Conservation (phyloP, 2,329 filamentous ascomycete species). For the Epichloe festucae region DNA sequence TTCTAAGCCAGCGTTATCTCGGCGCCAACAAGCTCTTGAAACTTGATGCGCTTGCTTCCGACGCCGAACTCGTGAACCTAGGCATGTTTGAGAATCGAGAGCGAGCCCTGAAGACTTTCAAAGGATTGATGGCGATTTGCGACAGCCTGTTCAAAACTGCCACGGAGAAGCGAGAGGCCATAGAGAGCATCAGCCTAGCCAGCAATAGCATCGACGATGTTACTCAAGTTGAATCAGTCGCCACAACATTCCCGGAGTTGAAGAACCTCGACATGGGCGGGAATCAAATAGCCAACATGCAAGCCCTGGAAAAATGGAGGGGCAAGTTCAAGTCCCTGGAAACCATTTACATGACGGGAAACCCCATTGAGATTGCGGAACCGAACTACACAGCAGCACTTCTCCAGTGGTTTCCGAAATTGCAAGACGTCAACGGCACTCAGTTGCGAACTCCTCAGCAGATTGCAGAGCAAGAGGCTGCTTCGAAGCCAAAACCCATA, state of each 20-base stretch:
- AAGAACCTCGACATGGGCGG: conserved; percentile 80
- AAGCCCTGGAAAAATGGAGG: conserved; percentile 61
- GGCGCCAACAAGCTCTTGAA: conserved; percentile 62
- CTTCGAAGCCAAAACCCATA: conserved; percentile 42
- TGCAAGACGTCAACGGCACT: conserved; percentile 63
- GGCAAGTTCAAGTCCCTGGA: conserved; percentile 67
- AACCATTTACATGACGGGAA: conserved; percentile 66
- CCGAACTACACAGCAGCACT: conserved; percentile 55
- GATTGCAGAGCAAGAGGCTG: conserved; percentile 40
- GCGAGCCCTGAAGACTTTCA: conserved; percentile 77
- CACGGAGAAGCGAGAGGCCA: conserved; percentile 61
- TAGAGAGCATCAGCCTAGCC: conserved; percentile 70
- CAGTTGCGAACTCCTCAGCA: conserved; percentile 63
- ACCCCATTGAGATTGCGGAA: conserved; percentile 52
- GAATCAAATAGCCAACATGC: conserved; percentile 61
- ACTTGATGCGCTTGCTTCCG: conserved; percentile 63
- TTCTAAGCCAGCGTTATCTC: conserved; percentile 66
- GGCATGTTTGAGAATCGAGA: conserved; percentile 63
- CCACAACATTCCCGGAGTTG: conserved; percentile 70
- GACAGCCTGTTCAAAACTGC: conserved; percentile 61
- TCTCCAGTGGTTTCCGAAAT: conserved; percentile 68
- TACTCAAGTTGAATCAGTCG: conserved; percentile 57
- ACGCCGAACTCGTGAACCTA: conserved; percentile 57
- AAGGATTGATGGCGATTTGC: conserved; percentile 78
- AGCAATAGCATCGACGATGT: conserved; percentile 69